Evolutionary conservation across 2,329 filamentous ascomycete species (phyloP).

Genomic region (Nemania sp.): DNA sequence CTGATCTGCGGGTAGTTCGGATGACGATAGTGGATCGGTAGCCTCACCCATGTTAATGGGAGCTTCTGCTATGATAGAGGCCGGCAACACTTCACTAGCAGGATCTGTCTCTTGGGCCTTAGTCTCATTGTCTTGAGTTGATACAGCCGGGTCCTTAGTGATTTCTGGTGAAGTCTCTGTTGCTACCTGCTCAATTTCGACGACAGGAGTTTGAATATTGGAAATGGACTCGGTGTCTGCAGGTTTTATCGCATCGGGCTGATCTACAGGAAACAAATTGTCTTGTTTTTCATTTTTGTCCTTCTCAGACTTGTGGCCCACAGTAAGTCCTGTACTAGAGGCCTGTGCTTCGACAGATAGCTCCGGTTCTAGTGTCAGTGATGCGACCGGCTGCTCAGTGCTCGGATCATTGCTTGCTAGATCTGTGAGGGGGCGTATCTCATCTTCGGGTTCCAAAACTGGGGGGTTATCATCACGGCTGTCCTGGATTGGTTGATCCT

Average conservation of each 20-base stretch:
- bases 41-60: constrained; percentile 12
- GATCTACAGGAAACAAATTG: constrained; percentile 32
- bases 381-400: background rate
- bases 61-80: background rate
- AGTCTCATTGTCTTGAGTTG: constrained; percentile 3
- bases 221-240: constrained; percentile 25
- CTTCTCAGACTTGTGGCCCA: constrained; percentile 40
- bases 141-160: constrained; percentile 1
- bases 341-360: constrained; percentile 13
- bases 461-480: background rate
- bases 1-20: constrained; percentile 22
- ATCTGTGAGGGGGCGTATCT: background rate
- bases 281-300: constrained; percentile 45
- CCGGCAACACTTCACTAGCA: constrained; percentile 16
- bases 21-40: background rate
- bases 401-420: background rate
- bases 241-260: constrained; percentile 17
- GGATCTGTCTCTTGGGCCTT: background rate
- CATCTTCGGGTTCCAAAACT: background rate
- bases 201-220: constrained; percentile 25
- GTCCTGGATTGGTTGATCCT: constrained; percentile 20
- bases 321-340: constrained; percentile 18
- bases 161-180: background rate
- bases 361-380: constrained; percentile 26
- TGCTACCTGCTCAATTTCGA: constrained; percentile 21